Base-by-base conservation (phyloP, 352 stramenopile species). In the Globisporangium acanthophoron region DNA sequence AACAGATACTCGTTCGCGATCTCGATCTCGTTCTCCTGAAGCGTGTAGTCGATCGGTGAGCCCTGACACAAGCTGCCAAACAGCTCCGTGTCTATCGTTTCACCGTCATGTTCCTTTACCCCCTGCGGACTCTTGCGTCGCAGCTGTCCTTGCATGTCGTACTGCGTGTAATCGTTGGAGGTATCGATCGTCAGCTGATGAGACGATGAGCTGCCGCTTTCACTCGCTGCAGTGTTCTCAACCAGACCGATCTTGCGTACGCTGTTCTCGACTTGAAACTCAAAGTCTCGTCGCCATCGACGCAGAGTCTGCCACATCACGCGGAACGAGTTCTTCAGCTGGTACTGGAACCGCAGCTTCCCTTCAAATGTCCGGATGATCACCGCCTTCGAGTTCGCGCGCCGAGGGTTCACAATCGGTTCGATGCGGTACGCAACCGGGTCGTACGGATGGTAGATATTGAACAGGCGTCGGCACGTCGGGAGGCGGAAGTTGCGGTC, bases 391-490 rank as follows among this genome's bases (percentile, higher is more conserved):
- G 82, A 91, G 58, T 91, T 59, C 5, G 84, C 81, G 24, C 78
- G 80, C 5, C 51, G 55, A 18, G 80, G 71, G 54, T 96, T 91
- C 54, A 98, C 62, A n/a, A 98, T 84, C 24, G 94, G 94, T 70
- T 98, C 94, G 61, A 98, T 96, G 49, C 94, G 83, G 69, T 98
- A 98, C 35, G 93, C 90, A 3, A 98, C 91, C 3, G 92, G 92
- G 75, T 98, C 94, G 70, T 90, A 95, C 50, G 92, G 92, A 66
- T 98, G 90, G 63, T 97, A 98, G 39, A 98, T 96, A 66, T 98
- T 98, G 71, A 97, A 98, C 21, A 98, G 57, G 20, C 79, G 74
- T 13, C 66, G 66, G 64, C 87, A 96, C 8, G 85, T 93, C 35
- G 84, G 83, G 15, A 98, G 71, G 41, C 61, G 65, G 52, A 94